phyloP scores from a whole-genome alignment of 345 rosid species.

The Ricinus communis region DNA sequence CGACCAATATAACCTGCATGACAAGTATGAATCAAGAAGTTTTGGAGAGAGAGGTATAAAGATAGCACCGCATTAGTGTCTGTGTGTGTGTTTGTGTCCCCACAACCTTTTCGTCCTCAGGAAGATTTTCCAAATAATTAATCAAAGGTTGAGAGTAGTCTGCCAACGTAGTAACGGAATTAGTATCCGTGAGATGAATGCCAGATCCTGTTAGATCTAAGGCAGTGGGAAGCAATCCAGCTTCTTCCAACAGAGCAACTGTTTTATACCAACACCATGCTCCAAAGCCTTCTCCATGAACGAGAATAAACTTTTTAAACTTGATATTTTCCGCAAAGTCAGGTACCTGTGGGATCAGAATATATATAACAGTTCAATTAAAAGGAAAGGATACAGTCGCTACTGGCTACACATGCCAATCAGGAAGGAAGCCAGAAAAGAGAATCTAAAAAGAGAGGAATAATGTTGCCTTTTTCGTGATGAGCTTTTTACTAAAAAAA shows the following conservation, averaged over 20 bases:
- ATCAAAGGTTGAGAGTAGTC: constrained; percentile 84
- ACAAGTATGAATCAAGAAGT: constrained; percentile 1
- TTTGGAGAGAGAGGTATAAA: background rate
- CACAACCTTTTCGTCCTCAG: constrained; percentile 84
- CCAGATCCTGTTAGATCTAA: constrained; percentile 88
- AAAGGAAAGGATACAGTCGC: no score
- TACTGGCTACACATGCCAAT: no score
- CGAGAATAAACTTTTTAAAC: constrained; percentile 56
- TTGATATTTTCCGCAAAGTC: constrained; percentile 65
- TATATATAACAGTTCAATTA: no score
- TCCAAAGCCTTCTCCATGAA: constrained; percentile 98
- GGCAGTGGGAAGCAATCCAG: constrained; percentile 65
- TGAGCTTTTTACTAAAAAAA: no score
- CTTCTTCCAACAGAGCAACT: constrained; percentile 80
- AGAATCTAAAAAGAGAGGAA: no score
- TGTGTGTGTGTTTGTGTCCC: no score
- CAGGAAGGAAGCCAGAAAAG: background rate
- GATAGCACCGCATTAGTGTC: no score
- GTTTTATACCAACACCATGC: constrained; percentile 99
- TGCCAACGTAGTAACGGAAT: constrained; percentile 61
- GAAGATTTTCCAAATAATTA: constrained; percentile 56
- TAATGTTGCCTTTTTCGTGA: no score
- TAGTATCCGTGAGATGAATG: constrained; percentile 66
- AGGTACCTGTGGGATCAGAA: constrained; percentile 52
- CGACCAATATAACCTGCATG: constrained; percentile 77